Evolutionary conservation across 306 rosid genomes (phyloP).

Genomic region (Gastrolobium bilobum): DNA sequence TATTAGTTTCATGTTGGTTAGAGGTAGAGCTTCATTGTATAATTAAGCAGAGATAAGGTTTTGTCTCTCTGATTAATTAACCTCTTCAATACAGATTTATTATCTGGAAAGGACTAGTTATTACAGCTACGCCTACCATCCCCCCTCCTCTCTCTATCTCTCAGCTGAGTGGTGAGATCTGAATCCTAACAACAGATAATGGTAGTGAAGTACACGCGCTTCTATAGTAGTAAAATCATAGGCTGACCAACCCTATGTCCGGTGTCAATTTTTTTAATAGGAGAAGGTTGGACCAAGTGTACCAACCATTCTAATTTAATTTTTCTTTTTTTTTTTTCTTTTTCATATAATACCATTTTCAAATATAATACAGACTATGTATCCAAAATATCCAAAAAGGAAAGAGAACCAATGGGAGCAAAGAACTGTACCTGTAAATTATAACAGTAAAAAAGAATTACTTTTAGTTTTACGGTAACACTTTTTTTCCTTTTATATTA

Average conservation of each 20-base stretch:
- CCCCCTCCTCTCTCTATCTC: conserved; percentile 28
- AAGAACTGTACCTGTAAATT: no score
- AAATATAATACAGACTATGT: no score
- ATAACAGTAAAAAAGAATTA: no score
- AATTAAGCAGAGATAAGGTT: conserved; percentile 15
- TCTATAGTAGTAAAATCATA: conserved; percentile 48
- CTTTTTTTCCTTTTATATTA: no score
- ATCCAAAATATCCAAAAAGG: no score
- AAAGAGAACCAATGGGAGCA: no score
- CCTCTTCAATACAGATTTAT: conserved; percentile 34
- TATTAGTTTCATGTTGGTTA: conserved; percentile 22
- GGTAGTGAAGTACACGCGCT: conserved; percentile 36
- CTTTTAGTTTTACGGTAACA: no score
- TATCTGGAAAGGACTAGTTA: conserved; percentile 22
- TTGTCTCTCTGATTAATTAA: conserved; percentile 44
- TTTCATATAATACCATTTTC: no score
- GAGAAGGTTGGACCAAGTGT: no score
- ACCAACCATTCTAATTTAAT: no score
- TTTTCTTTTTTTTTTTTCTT: no score
- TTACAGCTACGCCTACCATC: no score
- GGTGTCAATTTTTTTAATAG: not conserved
- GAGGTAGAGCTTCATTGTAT: conserved; percentile 24
- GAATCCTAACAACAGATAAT: conserved; percentile 45
- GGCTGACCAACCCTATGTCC: conserved; percentile 56
- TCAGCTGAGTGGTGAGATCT: conserved; percentile 40